Conservation (phyloP, 331 rosid species). For the Phaseolus coccineus region DNA sequence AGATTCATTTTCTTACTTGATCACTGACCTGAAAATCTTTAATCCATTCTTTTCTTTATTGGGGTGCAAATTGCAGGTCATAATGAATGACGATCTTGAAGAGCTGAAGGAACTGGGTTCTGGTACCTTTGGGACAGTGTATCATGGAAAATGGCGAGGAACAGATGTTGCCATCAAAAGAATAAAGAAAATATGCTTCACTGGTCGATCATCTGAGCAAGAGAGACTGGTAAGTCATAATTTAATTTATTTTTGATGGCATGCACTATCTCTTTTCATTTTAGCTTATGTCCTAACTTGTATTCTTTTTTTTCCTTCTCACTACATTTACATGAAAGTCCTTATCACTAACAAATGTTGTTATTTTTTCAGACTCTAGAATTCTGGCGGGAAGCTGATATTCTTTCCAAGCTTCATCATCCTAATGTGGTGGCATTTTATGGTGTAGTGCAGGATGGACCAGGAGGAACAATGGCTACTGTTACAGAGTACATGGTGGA, state of each 20-base stretch:
- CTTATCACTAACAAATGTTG: not conserved
- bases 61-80: slow-evolving; percentile 60
- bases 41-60: slow-evolving; percentile 35
- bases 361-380: slow-evolving; percentile 68
- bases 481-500: slow-evolving; percentile 92
- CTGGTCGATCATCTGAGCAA: slow-evolving; percentile 88
- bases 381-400: slow-evolving; percentile 96
- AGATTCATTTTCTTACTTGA: slow-evolving; percentile 21
- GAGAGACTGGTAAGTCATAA: slow-evolving; percentile 75
- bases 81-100: slow-evolving; percentile 93
- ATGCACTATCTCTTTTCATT: not conserved
- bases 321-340: not conserved
- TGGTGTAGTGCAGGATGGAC: slow-evolving; percentile 96
- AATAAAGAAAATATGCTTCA: slow-evolving; percentile 88
- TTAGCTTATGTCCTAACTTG: not conserved
- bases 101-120: slow-evolving; percentile 90
- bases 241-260: slow-evolving; percentile 8
- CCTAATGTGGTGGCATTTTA: slow-evolving; percentile 95
- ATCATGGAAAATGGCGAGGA: slow-evolving; percentile 96
- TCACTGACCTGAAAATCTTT: slow-evolving; percentile 15
- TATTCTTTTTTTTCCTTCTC: not conserved
- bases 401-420: slow-evolving; percentile 96
- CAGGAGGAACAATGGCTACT: slow-evolving; percentile 89
- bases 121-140: slow-evolving; percentile 91
- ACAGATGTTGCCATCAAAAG: slow-evolving; percentile 95